Base-by-base conservation (phyloP, 345 rosid species). In the Populus euphratica region DNA sequence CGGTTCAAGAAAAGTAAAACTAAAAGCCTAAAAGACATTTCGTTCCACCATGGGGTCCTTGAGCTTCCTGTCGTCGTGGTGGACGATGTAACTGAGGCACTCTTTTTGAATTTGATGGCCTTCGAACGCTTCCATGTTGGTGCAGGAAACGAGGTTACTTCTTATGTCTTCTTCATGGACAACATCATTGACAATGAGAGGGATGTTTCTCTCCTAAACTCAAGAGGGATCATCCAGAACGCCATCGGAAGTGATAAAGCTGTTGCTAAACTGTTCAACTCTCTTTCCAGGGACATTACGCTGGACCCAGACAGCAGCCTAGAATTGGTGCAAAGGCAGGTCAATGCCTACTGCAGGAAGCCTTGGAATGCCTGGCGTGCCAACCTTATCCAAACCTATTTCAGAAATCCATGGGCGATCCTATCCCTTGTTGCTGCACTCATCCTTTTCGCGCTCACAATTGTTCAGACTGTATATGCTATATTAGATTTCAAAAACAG, bases 371-470 rank as follows among this genome's bases (percentile, higher is more conserved):
- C 73, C 67, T 86, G 89, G 88, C 80, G 87, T 13, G 83, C 89
- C 36, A 86, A 87, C 70, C 82, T 87, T 18, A 76, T 83, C 29
- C 85, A 85, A 47, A 82, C 87, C 39, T 86, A 87, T 72, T 89
- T 87, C 76, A 83, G 83, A 65, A 89, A 69, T 70, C 89, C 90
- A 4, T 87, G 90, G 92, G 88, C 92, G 50, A 69, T 83, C 10
- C 72, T 83, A 29, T 82, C 90, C 6, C 76, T 89, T 5, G 71
- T 84, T 25, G 86, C 86, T 16, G 90, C 85, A 2, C 0, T 86
- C 73, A 80, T 89, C 67, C 86, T 89, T 20, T 86, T 87, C 49
- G 85, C 86, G 23, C 85, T 89, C 79, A 85, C 88, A 5, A 86
- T 83, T 7, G 76, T 17, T 17, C 87, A 86, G 74, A 86, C 88